phyloP scores from a whole-genome alignment of 805 yeast species.

The Wickerhamiella lipophila region DNA sequence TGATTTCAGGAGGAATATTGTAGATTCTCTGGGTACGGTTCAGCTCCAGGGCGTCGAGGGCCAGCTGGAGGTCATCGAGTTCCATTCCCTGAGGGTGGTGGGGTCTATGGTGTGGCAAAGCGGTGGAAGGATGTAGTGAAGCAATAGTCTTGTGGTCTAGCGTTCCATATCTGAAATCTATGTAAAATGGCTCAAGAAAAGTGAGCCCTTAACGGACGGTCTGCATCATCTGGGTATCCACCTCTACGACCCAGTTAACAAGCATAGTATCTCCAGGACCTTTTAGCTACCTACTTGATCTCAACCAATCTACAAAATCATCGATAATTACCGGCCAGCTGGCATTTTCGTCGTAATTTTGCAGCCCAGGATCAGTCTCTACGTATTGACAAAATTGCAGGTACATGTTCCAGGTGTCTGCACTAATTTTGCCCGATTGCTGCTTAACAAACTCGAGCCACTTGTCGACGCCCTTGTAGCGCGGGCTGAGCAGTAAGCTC shows the following conservation, averaged over 20 bases:
- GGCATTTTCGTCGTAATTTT: constrained; percentile 58
- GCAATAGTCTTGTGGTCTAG: too few species aligned
- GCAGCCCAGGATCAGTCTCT: constrained; percentile 39
- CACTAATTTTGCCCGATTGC: constrained; percentile 37
- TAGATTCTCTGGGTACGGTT: constrained; percentile 26
- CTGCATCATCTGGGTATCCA: too few species aligned
- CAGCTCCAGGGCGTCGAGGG: constrained; percentile 57
- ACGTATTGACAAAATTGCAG: constrained; percentile 44
- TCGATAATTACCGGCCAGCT: constrained; percentile 92
- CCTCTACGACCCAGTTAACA: too few species aligned
- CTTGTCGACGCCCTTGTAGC: constrained; percentile 18
- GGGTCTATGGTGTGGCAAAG: neutral
- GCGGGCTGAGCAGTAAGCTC: constrained; percentile 47
- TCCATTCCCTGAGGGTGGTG: neutral
- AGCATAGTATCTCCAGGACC: too few species aligned
- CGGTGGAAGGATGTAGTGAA: neutral
- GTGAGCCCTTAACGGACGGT: too few species aligned
- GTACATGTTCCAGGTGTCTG: constrained; percentile 81
- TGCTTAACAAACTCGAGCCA: constrained; percentile 43
- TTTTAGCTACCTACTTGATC: neutral
- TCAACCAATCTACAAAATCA: constrained; percentile 48
- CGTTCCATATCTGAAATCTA: too few species aligned
- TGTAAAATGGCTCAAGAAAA: too few species aligned
- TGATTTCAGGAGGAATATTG: constrained; percentile 23
- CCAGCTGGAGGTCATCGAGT: constrained; percentile 25